phyloP scores from a whole-genome alignment of 805 yeast genomes.

The Sugiyamaella marilandica region DNA sequence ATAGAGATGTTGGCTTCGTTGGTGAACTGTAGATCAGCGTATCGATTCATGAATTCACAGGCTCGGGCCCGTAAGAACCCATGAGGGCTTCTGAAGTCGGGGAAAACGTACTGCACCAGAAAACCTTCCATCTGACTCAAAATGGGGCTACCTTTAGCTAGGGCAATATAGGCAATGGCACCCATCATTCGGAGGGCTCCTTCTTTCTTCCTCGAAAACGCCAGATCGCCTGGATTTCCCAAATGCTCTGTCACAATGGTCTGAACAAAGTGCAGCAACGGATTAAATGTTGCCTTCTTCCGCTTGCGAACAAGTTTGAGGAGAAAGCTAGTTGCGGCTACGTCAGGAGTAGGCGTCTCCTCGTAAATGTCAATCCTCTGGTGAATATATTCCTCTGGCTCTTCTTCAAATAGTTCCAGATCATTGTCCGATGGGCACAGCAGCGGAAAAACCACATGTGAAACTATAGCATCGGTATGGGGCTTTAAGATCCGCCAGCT shows the following conservation, averaged over 20 bases:
- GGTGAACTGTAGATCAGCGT: constrained; percentile 57
- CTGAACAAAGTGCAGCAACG: constrained; percentile 54
- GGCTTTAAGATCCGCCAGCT: constrained; percentile 68
- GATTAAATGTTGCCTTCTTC: constrained; percentile 29
- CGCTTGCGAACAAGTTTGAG: constrained; percentile 68
- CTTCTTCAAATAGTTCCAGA: constrained; percentile 72
- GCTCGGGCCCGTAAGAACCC: constrained; percentile 65
- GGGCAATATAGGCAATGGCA: constrained; percentile 53
- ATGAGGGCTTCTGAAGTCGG: constrained; percentile 59
- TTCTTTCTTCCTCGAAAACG: constrained; percentile 60
- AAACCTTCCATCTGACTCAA: constrained; percentile 63
- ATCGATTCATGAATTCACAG: constrained; percentile 45
- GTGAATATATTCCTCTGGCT: constrained; percentile 85
- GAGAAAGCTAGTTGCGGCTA: constrained; percentile 71
- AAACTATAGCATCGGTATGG: constrained; percentile 57
- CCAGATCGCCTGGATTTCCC: constrained; percentile 34
- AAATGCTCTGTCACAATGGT: constrained; percentile 36
- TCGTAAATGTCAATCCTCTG: constrained; percentile 57
- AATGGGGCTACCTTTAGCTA: constrained; percentile 52
- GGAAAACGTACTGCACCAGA: constrained; percentile 58
- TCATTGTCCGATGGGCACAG: constrained; percentile 64
- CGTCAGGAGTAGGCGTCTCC: constrained; percentile 64
- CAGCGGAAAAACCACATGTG: constrained; percentile 71
- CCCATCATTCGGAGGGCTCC: constrained; percentile 79
- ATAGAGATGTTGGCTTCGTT: constrained; percentile 63